phyloP scores from a whole-genome alignment of 1,284 basidiomycete genomes.

The Trichosporon sp. region DNA sequence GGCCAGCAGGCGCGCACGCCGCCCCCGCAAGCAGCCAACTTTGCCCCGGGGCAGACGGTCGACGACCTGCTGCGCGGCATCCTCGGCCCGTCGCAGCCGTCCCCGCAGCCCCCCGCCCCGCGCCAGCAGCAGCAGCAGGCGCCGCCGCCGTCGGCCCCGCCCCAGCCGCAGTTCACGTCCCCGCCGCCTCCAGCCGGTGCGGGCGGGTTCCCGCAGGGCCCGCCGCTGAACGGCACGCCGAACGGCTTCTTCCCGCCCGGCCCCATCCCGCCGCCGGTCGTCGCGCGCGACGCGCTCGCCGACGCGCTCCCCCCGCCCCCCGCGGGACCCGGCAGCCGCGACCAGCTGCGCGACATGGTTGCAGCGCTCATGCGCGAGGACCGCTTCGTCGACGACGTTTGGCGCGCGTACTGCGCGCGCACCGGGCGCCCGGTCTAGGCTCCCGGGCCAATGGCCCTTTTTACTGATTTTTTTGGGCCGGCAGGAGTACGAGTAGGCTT shows the following conservation, averaged over 20 bases:
- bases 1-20: not conserved
- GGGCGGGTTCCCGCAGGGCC: not conserved
- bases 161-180: not conserved
- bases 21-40: conserved; percentile 6
- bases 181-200: not conserved
- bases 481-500: not conserved
- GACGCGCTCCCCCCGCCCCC: conserved; percentile 2
- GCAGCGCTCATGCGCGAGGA: conserved; percentile 4
- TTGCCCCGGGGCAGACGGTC: conserved; percentile 39
- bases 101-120: not conserved
- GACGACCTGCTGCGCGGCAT: conserved; percentile 42
- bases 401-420: conserved; percentile 10
- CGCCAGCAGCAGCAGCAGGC: not conserved
- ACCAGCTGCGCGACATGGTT: not conserved
- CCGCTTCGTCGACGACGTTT: conserved; percentile 15
- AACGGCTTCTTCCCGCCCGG: not conserved
- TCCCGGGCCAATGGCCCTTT: not conserved
- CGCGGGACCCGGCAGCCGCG: not conserved
- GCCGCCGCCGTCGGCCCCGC: not conserved
- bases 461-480: not conserved
- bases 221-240: not conserved
- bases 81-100: conserved; percentile 21
- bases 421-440: not conserved
- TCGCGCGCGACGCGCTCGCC: conserved; percentile 8
- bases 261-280: not conserved